Percentiles rank a stretch among this genome's conserved stretches.
Evolutionary conservation across 139 green algal genomes (phyloP).

Genomic region (Microglena sp.): DNA sequence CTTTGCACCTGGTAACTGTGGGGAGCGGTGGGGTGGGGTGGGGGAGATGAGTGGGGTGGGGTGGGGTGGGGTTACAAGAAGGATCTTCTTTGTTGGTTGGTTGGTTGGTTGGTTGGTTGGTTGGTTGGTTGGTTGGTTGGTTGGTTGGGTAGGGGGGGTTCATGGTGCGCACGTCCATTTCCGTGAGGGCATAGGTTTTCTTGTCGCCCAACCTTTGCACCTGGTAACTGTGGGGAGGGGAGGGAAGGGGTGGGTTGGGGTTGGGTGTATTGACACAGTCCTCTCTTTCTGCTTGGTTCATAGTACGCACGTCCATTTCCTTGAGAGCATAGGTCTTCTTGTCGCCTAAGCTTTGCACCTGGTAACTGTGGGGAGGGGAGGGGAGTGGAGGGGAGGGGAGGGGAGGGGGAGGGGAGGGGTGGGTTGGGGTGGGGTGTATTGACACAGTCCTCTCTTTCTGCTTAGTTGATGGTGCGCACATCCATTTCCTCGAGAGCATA

Average conservation of each 20-base stretch:
- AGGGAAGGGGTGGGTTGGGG: too few relatives aligned
- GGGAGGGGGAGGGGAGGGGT: too few relatives aligned
- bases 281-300: too few relatives aligned
- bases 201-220: too few relatives aligned
- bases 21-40: neutral
- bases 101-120: neutral
- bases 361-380: constrained; percentile 28
- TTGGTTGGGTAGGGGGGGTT: neutral
- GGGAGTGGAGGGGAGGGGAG: too few relatives aligned
- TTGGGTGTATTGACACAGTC: too few relatives aligned
- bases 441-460: constrained; percentile 52
- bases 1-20: constrained; percentile 39
- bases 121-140: neutral
- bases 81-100: neutral
- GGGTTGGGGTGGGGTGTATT: too few relatives aligned
- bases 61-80: neutral
- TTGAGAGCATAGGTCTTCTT: constrained; percentile 66
- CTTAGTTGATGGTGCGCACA: constrained; percentile 48
- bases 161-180: neutral
- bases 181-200: neutral
- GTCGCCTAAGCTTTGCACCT: constrained; percentile 47
- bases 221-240: too few relatives aligned
- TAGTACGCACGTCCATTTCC: constrained; percentile 61
- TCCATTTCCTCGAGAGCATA: constrained; percentile 78
- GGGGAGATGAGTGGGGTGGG: too few relatives aligned